Base-by-base conservation (phyloP, 2,329 filamentous ascomycete species). In the Botrytis hyacinthi region DNA sequence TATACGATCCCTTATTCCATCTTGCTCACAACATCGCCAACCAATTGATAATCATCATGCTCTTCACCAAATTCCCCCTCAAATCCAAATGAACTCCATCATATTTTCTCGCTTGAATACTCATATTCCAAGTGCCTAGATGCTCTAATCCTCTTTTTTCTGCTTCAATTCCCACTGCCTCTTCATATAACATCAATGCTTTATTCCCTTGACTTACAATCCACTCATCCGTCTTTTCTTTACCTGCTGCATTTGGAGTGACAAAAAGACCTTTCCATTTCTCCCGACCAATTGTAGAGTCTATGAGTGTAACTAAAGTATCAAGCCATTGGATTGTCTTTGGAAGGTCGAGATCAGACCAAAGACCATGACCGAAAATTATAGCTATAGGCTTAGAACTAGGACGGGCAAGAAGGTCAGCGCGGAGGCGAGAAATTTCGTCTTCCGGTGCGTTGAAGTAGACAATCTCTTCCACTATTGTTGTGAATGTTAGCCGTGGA, bases 111-210 rank as follows among this genome's bases (percentile, higher is more conserved):
- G 81, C 82, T 76, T 86, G 85, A 72, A 86, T 83, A 74, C 83
- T 85, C 84, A 85, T 86, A 75, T 86, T 86, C 84, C 84, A 86
- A 46, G 85, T 86, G 16, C 85, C 85, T 54, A 86, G 78, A 77
- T 85, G 82, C 73, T 86, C 84, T 32, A 86, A 78, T 1, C 83
- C 81, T 65, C 80, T 80, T 74, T 79, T 81, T 59, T 10, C n/a
- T 8, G 73, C 77, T 48, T 76, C 77, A 46, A 76, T 73, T 9
- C 73, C 73, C 8, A 71, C 77, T 75, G 35, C 79, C 74, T 84
- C 82, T 78, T 86, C 84, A 75, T 85, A 86, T 7, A 83, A 74
- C 76, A 84, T 82, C 51, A 86, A 77, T 12, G 84, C 84, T 78
- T 86, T 85, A 75, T 86, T 85, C 4, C 85, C 85, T 74, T 86